A percentile compares a stretch with the other conserved stretches of the same genome.
These are phyloP conservation scores for Cryptosporidium tyzzeri DNA, from an alignment of 169 alveolate species.

Conservation along the genomic window DNA sequence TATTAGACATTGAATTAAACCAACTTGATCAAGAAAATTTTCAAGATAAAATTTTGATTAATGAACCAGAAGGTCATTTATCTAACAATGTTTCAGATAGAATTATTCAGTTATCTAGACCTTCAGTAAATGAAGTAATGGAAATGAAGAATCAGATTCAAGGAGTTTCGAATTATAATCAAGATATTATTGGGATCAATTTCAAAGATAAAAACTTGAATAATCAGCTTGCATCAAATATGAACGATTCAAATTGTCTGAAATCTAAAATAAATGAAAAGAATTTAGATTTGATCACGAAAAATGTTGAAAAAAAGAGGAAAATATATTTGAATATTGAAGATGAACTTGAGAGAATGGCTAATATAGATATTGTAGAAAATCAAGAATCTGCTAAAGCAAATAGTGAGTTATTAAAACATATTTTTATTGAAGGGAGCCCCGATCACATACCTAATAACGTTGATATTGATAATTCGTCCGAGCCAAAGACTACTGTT, in stretches of 20 bases:
- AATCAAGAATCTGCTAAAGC: not conserved
- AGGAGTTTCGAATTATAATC: not conserved
- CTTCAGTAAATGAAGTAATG: conserved; percentile 2
- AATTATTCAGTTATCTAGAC: not conserved
- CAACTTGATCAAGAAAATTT: conserved; percentile 3
- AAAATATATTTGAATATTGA: conserved; percentile 15
- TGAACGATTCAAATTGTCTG: not conserved
- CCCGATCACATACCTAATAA: not conserved
- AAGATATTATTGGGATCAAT: not conserved
- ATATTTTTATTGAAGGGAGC: conserved; percentile 23
- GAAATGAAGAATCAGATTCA: conserved; percentile 9
- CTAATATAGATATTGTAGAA: conserved; percentile 7
- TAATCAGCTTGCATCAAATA: not conserved
- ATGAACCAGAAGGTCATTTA: not conserved
- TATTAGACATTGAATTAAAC: conserved; percentile 32
- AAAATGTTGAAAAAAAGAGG: not conserved
- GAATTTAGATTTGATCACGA: not conserved
- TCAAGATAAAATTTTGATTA: not conserved
- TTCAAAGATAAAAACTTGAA: not conserved
- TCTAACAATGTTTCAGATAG: not conserved
- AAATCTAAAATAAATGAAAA: not conserved
- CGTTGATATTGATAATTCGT: not conserved
- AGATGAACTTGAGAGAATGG: conserved; percentile 73
- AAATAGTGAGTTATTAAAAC: conserved; percentile 7
- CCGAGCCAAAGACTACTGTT: not conserved